phyloP scores from a whole-genome alignment of 345 rosid genomes.

The Boechera stricta region DNA sequence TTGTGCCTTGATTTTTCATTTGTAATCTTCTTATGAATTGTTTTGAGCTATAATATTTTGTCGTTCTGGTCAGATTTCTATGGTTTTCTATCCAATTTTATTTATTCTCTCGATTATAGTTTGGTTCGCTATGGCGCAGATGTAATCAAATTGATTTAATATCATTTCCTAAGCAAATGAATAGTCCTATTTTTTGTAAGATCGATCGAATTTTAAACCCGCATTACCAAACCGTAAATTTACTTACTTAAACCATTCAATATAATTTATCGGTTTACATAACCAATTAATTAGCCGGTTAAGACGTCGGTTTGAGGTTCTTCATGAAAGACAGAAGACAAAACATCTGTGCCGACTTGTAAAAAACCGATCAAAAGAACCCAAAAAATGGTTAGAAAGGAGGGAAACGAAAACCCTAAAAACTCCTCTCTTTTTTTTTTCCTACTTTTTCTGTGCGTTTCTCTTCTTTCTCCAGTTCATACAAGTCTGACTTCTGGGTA shows the following conservation, averaged over 20 bases:
- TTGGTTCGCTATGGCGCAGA: no score
- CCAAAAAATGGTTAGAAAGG: slow-evolving; percentile 29
- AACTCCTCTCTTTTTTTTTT: neutral
- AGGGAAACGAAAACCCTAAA: slow-evolving; percentile 49
- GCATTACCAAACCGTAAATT: neutral
- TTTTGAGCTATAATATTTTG: slow-evolving; percentile 9
- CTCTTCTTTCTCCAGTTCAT: neutral
- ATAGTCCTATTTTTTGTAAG: no score
- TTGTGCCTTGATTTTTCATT: slow-evolving; percentile 30
- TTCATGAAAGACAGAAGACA: neutral
- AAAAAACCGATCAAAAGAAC: slow-evolving; percentile 3
- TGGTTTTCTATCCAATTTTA: slow-evolving; percentile 7
- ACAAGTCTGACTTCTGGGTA: slow-evolving; percentile 30
- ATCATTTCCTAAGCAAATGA: no score
- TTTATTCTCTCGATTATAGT: neutral
- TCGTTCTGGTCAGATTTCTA: slow-evolving; percentile 28
- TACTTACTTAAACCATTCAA: neutral
- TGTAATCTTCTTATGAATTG: slow-evolving; percentile 35
- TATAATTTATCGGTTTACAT: neutral
- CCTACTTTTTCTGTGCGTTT: neutral
- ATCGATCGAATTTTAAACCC: no score
- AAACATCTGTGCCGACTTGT: neutral
- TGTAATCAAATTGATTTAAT: no score
- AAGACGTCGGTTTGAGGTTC: slow-evolving; percentile 20
- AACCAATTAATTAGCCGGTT: slow-evolving; percentile 22